Percentiles rank a stretch among this genome's conserved stretches.
Evolutionary conservation across 1,139 yeast genomes (phyloP).

Genomic region (Pichia kudriavzevii): DNA sequence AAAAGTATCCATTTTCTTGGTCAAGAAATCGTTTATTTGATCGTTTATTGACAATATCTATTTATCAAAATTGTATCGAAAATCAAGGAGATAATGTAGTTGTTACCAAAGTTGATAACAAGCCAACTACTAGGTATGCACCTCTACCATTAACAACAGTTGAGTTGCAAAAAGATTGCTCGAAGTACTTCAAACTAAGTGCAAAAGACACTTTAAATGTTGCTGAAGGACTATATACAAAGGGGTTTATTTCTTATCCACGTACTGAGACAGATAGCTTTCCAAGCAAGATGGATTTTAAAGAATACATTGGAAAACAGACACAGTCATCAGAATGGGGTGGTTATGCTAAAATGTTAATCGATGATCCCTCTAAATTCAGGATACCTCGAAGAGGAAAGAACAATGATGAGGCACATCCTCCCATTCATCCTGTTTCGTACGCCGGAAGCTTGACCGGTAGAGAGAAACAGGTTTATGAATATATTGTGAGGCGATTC

Average conservation of each 20-base stretch:
- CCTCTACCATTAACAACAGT: constrained; percentile 95
- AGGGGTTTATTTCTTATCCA: constrained; percentile 88
- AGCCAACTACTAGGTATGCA: constrained; percentile 67
- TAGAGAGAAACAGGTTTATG: constrained; percentile 70
- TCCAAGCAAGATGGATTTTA: constrained; percentile 68
- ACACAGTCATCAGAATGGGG: constrained; percentile 45
- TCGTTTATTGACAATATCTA: constrained; percentile 48
- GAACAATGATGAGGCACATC: constrained; percentile 94
- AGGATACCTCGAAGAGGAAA: constrained; percentile 67
- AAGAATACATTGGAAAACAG: constrained; percentile 53
- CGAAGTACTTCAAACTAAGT: constrained; percentile 63
- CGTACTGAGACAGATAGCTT: constrained; percentile 94
- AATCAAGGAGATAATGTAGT: constrained; percentile 36
- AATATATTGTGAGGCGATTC: constrained; percentile 78
- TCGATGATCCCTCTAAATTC: constrained; percentile 34
- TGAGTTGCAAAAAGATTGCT: constrained; percentile 84
- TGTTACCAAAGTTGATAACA: constrained; percentile 45
- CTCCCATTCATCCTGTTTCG: constrained; percentile 91
- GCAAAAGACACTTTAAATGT: constrained; percentile 76
- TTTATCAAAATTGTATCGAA: constrained; percentile 60
- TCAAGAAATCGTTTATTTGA: constrained; percentile 66
- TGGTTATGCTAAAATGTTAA: constrained; percentile 31
- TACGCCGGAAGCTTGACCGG: constrained; percentile 44
- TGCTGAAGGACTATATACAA: constrained; percentile 81
- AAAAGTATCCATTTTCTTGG: constrained; percentile 51